phyloP scores from a whole-genome alignment of 2,329 filamentous ascomycete genomes.

The Tolypocladium inflatum region DNA sequence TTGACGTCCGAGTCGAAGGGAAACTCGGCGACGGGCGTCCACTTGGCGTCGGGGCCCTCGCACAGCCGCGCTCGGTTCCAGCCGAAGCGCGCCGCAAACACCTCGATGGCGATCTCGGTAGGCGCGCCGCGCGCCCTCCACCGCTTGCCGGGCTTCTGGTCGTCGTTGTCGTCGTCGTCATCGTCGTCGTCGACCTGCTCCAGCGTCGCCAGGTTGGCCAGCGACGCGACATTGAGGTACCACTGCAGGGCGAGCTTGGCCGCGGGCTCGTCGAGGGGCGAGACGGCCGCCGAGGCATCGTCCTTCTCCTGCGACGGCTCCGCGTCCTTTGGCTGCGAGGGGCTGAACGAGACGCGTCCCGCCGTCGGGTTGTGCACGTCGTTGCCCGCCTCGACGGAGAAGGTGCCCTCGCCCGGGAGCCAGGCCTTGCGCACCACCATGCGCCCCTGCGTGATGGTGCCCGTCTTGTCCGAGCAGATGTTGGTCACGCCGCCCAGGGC shows the following conservation, averaged over 20 bases:
- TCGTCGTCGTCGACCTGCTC: slow-evolving; percentile 36
- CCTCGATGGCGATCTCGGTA: slow-evolving; percentile 62
- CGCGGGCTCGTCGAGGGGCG: slow-evolving; percentile 17
- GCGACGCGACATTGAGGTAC: slow-evolving; percentile 52
- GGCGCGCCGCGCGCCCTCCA: slow-evolving; percentile 60
- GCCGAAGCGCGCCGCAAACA: slow-evolving; percentile 60
- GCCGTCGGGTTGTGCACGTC: slow-evolving; percentile 48
- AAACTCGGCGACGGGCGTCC: slow-evolving; percentile 55
- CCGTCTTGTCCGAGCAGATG: slow-evolving; percentile 49
- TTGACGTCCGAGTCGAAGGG: slow-evolving; percentile 69
- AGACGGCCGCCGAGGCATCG: slow-evolving; percentile 21
- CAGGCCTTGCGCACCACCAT: slow-evolving; percentile 46
- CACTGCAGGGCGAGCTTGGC: slow-evolving; percentile 38
- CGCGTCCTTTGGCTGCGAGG: slow-evolving; percentile 21
- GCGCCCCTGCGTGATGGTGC: slow-evolving; percentile 42
- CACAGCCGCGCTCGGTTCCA: slow-evolving; percentile 47
- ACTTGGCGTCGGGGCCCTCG: slow-evolving; percentile 36
- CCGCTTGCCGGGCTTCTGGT: slow-evolving; percentile 11
- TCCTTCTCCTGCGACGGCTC: slow-evolving; percentile 26
- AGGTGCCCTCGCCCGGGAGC: slow-evolving; percentile 37
- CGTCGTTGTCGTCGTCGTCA: slow-evolving; percentile 28
- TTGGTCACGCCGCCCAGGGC: slow-evolving; percentile 46
- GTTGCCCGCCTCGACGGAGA: slow-evolving; percentile 38
- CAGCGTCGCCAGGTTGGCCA: slow-evolving; percentile 57
- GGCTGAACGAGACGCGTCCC: slow-evolving; percentile 33